Base-by-base conservation (phyloP, 306 rosid species). In the Senna tora region DNA sequence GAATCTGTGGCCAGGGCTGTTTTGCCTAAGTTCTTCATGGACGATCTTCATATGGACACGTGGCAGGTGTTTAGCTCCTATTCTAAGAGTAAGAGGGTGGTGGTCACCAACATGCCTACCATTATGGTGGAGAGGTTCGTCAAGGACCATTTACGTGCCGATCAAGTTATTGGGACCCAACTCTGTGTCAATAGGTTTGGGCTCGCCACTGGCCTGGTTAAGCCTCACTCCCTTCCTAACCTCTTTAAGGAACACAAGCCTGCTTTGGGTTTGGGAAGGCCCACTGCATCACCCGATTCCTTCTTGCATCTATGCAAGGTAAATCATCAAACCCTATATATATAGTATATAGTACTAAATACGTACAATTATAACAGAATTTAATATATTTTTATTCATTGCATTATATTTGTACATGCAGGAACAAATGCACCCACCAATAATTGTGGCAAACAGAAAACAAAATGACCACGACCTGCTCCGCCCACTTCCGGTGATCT, bases 1-100 rank as follows among this genome's bases (percentile, higher is more conserved):
- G 76, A 87, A n/a, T 84, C 98, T 0, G 93, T 87, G 49, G 87
- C 96, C 0, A 75, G 92, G 43, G 98, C 98, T 0, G 98, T 93
- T 56, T 57, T 93, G 78, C 97, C 98, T 0, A 93, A 90, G 84
- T 93, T 93, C 66, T 88, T 70, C 60, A 84, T 90, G 87, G 97
- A 90, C n/a, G 90, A 88, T 64, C 56, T 93, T 25, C 78, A 90
- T 54, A 82, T 84, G 85, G 87, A 85, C 5, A 84, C 82, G 11
- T 93, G 98, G 97, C 81, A 69, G 53, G 79, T 80, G 69, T 83
- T 87, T 36, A 73, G 88, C 47, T 57, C 72, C 2, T 71, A 66
- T 7, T 80, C 77, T 0, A 71, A 73, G 50, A 71, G 87, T 0
- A 71, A 73, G 50, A 71, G 87, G 34, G 88, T 90, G 51, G 93